These are phyloP conservation scores for Russula emetica DNA, from an alignment of 768 basidiomycete species.

Conservation along the genomic window DNA sequence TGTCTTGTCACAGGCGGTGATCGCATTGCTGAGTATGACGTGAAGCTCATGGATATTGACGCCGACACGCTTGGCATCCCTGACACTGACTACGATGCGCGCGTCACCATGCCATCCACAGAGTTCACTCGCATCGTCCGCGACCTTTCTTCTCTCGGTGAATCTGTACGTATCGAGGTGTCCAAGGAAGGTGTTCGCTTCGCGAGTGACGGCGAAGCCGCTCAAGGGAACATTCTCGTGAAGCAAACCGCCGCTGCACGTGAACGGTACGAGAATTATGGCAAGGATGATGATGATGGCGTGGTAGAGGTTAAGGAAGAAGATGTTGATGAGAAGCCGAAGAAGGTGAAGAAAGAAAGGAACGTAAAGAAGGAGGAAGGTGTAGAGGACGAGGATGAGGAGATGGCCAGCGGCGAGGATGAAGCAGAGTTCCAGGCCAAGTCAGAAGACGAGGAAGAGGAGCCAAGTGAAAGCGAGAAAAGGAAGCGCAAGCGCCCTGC, in stretches of 20 bases:
- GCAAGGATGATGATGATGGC: constrained; percentile 28
- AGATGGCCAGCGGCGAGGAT: constrained; percentile 49
- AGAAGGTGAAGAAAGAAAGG: constrained; percentile 49
- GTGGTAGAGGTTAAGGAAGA: constrained; percentile 41
- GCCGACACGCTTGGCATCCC: constrained; percentile 92
- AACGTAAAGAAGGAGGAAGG: constrained; percentile 46
- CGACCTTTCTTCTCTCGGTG: constrained; percentile 85
- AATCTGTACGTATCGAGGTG: constrained; percentile 93
- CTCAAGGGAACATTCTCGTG: constrained; percentile 82
- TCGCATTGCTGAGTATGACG: constrained; percentile 94
- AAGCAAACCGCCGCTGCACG: constrained; percentile 55
- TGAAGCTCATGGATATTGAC: constrained; percentile 99
- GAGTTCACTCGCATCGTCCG: constrained; percentile 94
- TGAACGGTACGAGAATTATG: constrained; percentile 27
- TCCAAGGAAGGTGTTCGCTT: constrained; percentile 95
- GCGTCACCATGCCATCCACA: constrained; percentile 75
- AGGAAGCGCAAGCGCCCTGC: constrained; percentile 65
- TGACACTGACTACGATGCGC: constrained; percentile 95
- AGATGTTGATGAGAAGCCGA: constrained; percentile 41
- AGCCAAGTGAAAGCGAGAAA: constrained; percentile 37
- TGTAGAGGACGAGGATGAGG: constrained; percentile 36
- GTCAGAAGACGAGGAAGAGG: constrained; percentile 37
- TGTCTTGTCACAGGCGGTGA: constrained; percentile 59
- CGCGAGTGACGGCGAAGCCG: constrained; percentile 88
- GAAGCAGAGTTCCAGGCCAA: constrained; percentile 41